Evolutionary conservation across 306 rosid genomes (phyloP).

Genomic region (Biancaea sappan): DNA sequence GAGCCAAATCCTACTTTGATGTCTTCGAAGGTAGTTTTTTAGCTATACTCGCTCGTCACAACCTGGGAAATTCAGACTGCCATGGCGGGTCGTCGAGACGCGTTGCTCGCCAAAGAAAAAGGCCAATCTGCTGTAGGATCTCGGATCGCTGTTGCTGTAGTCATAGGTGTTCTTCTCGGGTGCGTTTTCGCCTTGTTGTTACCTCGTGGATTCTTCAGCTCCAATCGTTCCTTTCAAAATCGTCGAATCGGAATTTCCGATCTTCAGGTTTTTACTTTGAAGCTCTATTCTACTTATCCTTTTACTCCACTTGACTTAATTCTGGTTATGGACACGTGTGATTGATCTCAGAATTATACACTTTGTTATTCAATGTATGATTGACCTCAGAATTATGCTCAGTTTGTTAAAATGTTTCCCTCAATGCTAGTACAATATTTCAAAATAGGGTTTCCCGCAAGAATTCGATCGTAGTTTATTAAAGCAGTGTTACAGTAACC

Average conservation of each 20-base stretch:
- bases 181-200: constrained; percentile 57
- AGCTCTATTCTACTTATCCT: background rate
- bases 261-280: constrained; percentile 50
- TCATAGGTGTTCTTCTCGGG: constrained; percentile 67
- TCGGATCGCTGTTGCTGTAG: constrained; percentile 53
- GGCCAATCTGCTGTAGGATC: constrained; percentile 50
- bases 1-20: background rate
- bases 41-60: background rate
- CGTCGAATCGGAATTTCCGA: constrained; percentile 46
- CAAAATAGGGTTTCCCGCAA: background rate
- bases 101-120: constrained; percentile 60
- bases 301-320: background rate
- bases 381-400: background rate
- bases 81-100: constrained; percentile 80
- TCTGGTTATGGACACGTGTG: background rate
- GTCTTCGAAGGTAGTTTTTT: background rate
- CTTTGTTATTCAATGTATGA: background rate
- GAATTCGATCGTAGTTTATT: background rate
- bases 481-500: background rate
- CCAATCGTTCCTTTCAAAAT: constrained; percentile 38
- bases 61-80: background rate
- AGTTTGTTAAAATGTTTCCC: background rate
- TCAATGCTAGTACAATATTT: background rate
- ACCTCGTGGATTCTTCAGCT: constrained; percentile 56
- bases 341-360: background rate